Evolutionary conservation across 306 rosid species (phyloP), one percentile per base, ranked within the genome.

Genomic region (Sechiopsis laciniata): DNA sequence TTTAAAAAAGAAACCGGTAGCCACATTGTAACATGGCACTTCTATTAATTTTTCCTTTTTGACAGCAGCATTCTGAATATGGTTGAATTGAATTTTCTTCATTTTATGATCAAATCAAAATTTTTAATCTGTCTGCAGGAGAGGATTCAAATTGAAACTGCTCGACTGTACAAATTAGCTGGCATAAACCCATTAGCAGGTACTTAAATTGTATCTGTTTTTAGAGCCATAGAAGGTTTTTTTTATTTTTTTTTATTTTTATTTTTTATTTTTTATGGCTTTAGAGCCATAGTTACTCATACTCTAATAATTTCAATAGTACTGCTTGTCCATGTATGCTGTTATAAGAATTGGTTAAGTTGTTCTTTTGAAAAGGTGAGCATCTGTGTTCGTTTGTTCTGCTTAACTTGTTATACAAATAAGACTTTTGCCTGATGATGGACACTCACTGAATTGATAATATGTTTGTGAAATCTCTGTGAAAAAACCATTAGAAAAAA

Each of bases 161-260:
- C 96, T 51, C 84, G 97, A 24, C 75, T 95, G 76, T 95, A 91
- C 85, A 95, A 89, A 77, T 69, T 91, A 83, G 99, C 97, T 5
- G 84, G 91, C 80, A 87, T 95, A 79, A 95, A 95, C 84, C 97
- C 99, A 22, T 71, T 95, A n/a, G 96, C 99, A 80, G 99, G 99
- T 95, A 79, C 78, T 72, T 10, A 37, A 56, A 52, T 59, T 74
- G 46, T 80, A 17, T 32, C 29, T 66, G 32, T 59, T 61, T 75
- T 56, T 53, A 56, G 16, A 46, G 55, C 55, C 37, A 6, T 21
- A 69, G 35, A n/a, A n/a, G 29, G 29, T 26, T 26, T 26, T 26
- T 26, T 26, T 26, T 26, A 26, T 26, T n/a, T n/a, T n/a, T n/a
- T n/a, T n/a, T n/a, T n/a, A n/a, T n/a, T n/a, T n/a, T n/a, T n/a